Evolutionary conservation across 106 monocot species (phyloP).

Genomic region (Dendrobium chrysotoxum): DNA sequence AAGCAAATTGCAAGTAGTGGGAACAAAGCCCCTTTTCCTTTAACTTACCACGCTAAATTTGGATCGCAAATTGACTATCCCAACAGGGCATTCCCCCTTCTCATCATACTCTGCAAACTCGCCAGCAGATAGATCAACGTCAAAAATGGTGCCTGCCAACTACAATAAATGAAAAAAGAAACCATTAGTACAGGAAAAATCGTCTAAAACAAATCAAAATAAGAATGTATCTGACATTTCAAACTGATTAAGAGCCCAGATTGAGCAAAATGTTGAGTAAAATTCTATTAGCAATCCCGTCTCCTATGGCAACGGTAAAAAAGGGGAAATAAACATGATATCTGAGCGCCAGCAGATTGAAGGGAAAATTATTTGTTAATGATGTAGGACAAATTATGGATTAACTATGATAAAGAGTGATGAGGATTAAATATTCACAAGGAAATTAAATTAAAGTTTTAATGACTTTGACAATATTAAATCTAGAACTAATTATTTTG

Average conservation of each 20-base stretch:
- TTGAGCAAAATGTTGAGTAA: not conserved
- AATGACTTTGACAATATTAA: no score
- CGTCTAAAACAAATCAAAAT: no score
- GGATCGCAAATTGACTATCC: constrained; percentile 39
- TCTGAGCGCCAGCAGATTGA: no score
- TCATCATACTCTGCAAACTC: constrained; percentile 94
- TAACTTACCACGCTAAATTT: constrained; percentile 64
- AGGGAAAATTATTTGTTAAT: no score
- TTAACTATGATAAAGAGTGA: no score
- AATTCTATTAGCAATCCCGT: not conserved
- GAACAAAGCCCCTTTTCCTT: not conserved
- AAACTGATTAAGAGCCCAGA: no score
- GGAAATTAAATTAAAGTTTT: no score
- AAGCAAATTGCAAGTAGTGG: not conserved
- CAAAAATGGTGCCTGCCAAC: constrained; percentile 48
- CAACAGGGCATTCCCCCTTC: constrained; percentile 69
- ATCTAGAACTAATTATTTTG: no score
- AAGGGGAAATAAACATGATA: not conserved
- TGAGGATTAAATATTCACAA: no score
- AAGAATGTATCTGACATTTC: no score
- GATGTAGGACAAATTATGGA: no score
- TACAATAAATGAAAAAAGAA: constrained; percentile 10
- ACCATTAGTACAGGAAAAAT: not conserved
- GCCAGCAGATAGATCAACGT: constrained; percentile 54
- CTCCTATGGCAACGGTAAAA: not conserved